A percentile compares a stretch with the other conserved stretches of the same genome.
phyloP scores from a whole-genome alignment of 345 rosid genomes.

The Citrus glauca region DNA sequence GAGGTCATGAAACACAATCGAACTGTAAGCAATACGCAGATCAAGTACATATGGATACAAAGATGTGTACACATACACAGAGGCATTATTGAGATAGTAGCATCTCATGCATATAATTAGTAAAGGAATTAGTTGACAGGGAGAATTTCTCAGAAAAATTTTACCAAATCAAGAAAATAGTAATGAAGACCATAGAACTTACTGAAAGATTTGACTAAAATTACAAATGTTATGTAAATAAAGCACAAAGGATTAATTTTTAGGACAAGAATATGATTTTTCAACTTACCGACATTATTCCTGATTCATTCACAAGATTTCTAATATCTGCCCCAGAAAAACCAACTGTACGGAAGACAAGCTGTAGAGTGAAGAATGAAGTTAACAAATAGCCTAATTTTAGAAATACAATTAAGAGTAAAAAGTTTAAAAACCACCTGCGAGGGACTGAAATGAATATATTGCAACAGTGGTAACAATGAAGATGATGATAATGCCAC shows the following conservation, averaged over 20 bases:
- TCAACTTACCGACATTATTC: constrained; percentile 88
- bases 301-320: constrained; percentile 96
- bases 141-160: neutral
- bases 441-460: neutral
- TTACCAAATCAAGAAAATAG: neutral
- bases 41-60: neutral
- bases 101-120: neutral
- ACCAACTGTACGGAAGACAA: constrained; percentile 92
- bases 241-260: neutral
- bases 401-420: neutral
- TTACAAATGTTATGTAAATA: neutral
- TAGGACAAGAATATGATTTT: neutral
- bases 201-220: neutral
- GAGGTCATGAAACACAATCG: neutral
- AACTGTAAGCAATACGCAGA: neutral
- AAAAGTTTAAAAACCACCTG: neutral
- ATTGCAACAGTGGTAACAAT: neutral
- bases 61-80: neutral
- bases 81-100: neutral
- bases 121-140: neutral
- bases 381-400: constrained; percentile 2
- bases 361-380: constrained; percentile 38
- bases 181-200: neutral
- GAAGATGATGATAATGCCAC: neutral
- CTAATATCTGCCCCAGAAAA: constrained; percentile 97